Evolutionary conservation across 805 yeast genomes (phyloP), one percentile per base, ranked within the genome.

Genomic region (Priceomyces melissophilus): DNA sequence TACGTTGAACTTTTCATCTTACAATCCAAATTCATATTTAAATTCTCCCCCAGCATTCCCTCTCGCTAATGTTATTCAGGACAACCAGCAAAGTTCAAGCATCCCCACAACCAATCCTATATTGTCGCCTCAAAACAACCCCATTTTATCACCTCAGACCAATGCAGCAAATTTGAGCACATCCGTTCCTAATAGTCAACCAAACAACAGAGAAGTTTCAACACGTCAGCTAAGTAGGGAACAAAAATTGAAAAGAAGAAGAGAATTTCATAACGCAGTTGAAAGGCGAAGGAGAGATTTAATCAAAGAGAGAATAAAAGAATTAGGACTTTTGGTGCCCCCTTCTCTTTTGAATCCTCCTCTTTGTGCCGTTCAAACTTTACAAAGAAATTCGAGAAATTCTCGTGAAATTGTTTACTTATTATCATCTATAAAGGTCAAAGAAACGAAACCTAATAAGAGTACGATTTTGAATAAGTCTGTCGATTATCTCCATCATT

Each of bases 241-340:
- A 39, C 88, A 84, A 44, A 85, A 84, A 55, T 60, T 85, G 40
- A 77, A 80, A 45, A 74, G 96, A 47, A 75, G 96, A 47, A 69
- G 96, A 44, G 96, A 89, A 57, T 82, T 88, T 46, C 98, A 90
- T 61, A 90, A 90, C 57, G 96, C 96, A 1, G 97, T 90, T 3
- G 98, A 90, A 61, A 75, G 96, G 53, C 74, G 96, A 51, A 76
- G 98, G 56, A 74, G 98, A 47, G 98, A 91, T 60, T 71, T 87
- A 51, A 90, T 90, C 55, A 89, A 90, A 58, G 95, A 86, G 54
- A 81, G 87, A 53, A 89, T 90, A 46, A 84, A 84, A 57, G 96
- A 87, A 52, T 68, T 90, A 53, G 91, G 95, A 1, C 63, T 76
- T 16, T 69, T 90, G 37, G 85, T 90, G 1, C 97, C 97, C 1